Evolutionary conservation across 768 basidiomycete species (phyloP).

Genomic region (Strobilomyces dryophilus): DNA sequence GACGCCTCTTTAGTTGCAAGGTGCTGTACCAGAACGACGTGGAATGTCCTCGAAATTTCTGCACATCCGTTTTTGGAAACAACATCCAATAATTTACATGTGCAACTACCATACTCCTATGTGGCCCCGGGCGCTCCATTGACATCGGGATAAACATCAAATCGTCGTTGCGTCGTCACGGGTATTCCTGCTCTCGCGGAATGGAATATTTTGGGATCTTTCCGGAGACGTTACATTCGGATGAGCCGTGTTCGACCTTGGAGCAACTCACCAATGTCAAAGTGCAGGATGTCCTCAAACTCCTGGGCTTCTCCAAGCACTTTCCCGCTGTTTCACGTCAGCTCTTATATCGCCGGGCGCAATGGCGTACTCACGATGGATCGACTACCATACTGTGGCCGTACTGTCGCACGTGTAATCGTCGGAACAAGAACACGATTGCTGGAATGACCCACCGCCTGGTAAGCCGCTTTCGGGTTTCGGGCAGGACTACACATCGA

Average conservation of each 20-base stretch:
- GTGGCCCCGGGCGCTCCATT: slow-evolving; percentile 21
- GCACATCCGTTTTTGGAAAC: slow-evolving; percentile 19
- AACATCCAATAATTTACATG: neutral
- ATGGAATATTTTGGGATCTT: slow-evolving; percentile 59
- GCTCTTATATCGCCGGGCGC: neutral
- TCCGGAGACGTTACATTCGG: neutral
- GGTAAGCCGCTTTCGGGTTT: slow-evolving; percentile 76
- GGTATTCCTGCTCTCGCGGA: slow-evolving; percentile 81
- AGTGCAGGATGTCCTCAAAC: slow-evolving; percentile 73
- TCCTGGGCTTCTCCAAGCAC: slow-evolving; percentile 73
- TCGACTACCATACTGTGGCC: slow-evolving; percentile 91
- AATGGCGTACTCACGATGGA: slow-evolving; percentile 59
- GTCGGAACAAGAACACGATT: neutral
- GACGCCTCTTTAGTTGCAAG: slow-evolving; percentile 21
- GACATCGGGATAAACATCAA: slow-evolving; percentile 88
- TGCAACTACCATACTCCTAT: neutral
- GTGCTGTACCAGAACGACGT: slow-evolving; percentile 31
- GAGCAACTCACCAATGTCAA: slow-evolving; percentile 66
- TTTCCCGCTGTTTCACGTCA: slow-evolving; percentile 52
- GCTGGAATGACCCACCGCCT: slow-evolving; percentile 57
- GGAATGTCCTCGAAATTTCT: slow-evolving; percentile 34
- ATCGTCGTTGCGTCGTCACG: slow-evolving; percentile 86
- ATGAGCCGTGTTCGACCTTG: neutral
- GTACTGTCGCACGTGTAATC: slow-evolving; percentile 48
- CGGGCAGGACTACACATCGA: slow-evolving; percentile 96